Conservation (phyloP, 192 early-diverging fungal species). For the Backusella macrospora region DNA sequence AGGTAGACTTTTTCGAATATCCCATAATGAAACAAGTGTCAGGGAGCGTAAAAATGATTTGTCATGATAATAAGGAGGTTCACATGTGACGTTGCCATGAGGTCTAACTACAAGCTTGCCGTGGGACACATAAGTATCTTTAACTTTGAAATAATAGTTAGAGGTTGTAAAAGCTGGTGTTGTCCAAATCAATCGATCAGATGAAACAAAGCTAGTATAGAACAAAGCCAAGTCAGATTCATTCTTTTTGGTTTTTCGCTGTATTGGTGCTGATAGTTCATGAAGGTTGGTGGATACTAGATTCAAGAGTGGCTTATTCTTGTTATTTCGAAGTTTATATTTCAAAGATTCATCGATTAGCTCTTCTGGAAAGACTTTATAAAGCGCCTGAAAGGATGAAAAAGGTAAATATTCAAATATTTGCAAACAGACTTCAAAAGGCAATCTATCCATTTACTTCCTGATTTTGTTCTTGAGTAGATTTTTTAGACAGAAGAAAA, state of each 20-base stretch:
- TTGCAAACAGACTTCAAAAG: constrained; percentile 31
- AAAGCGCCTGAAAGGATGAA: constrained; percentile 16
- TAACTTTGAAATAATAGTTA: constrained; percentile 32
- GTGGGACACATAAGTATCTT: constrained; percentile 41
- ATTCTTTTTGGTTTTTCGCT: constrained; percentile 22
- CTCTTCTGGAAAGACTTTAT: constrained; percentile 25
- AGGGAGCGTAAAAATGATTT: constrained; percentile 16
- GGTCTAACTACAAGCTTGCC: constrained; percentile 32
- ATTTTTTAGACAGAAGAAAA: not conserved
- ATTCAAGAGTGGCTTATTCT: constrained; percentile 20
- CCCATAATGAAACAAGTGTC: constrained; percentile 34
- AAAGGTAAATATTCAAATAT: constrained; percentile 36
- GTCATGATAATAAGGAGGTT: constrained; percentile 9
- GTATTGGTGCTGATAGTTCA: constrained; percentile 22
- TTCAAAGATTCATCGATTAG: constrained; percentile 27
- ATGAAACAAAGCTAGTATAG: constrained; percentile 20
- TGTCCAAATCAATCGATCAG: constrained; percentile 27
- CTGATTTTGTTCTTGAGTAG: not conserved
- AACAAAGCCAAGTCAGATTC: constrained; percentile 31
- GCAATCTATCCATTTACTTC: constrained; percentile 23
- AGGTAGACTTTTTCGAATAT: constrained; percentile 33
- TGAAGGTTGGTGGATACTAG: constrained; percentile 40
- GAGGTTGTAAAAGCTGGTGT: constrained; percentile 22
- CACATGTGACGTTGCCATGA: constrained; percentile 20
- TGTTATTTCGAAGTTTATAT: constrained; percentile 21